Evolutionary conservation across 306 rosid genomes (phyloP).

Genomic region (Rosa persica): DNA sequence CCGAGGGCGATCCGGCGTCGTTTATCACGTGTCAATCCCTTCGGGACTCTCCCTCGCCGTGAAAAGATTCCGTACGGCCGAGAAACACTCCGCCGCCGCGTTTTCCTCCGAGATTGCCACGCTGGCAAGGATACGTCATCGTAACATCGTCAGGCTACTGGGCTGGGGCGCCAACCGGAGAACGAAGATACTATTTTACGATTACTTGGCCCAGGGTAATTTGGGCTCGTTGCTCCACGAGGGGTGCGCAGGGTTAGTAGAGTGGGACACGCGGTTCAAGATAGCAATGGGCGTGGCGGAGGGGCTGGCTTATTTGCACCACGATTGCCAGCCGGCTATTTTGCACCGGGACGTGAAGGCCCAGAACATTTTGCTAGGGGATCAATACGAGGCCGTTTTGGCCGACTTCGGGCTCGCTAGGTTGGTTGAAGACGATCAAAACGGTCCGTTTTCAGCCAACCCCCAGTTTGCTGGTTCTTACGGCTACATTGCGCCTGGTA

Average conservation of each 20-base stretch:
- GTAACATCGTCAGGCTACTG: conserved; percentile 76
- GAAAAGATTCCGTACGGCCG: conserved; percentile 52
- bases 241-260: conserved; percentile 63
- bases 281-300: conserved; percentile 90
- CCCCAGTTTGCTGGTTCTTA: conserved; percentile 91
- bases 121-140: conserved; percentile 77
- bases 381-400: conserved; percentile 71
- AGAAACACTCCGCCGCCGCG: conserved; percentile 67
- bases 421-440: conserved; percentile 59
- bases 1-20: conserved; percentile 85
- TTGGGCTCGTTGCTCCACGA: conserved; percentile 61
- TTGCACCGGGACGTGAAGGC: conserved; percentile 95
- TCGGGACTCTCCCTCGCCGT: conserved; percentile 64
- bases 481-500: conserved; percentile 97
- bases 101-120: conserved; percentile 88
- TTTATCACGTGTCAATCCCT: conserved; percentile 48
- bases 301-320: conserved; percentile 82
- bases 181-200: conserved; percentile 70
- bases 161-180: conserved; percentile 88
- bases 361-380: conserved; percentile 68
- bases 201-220: conserved; percentile 65
- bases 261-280: conserved; percentile 86
- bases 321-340: conserved; percentile 88
- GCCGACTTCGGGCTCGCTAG: conserved; percentile 95
- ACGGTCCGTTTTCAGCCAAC: conserved; percentile 52